A percentile compares a stretch with the other conserved stretches of the same genome.
Evolutionary conservation across 1,284 basidiomycete genomes (phyloP).

Genomic region (Stereum hirsutum): DNA sequence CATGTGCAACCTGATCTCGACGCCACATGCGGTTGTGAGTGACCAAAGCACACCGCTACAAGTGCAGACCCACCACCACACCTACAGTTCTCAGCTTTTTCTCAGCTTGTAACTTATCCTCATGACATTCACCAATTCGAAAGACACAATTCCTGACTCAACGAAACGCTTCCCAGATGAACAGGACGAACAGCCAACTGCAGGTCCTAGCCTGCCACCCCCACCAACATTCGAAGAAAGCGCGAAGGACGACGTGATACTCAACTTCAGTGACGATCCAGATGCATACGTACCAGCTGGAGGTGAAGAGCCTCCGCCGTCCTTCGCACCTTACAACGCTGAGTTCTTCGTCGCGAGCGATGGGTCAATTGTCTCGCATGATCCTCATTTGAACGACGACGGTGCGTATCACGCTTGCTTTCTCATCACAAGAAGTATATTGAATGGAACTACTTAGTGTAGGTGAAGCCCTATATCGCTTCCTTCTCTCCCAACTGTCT

Average conservation of each 20-base stretch:
- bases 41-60: no score
- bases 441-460: constrained; percentile 53
- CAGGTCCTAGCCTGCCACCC: no score
- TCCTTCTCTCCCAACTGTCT: constrained; percentile 49
- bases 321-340: constrained; percentile 54
- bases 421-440: constrained; percentile 6
- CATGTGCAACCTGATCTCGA: no score
- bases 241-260: constrained; percentile 13
- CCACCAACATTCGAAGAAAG: constrained; percentile 26
- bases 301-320: constrained; percentile 43
- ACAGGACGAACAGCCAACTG: no score
- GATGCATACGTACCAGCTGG: constrained; percentile 12
- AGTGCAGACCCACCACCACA: no score
- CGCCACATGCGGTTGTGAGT: no score
- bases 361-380: constrained; percentile 57
- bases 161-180: no score
- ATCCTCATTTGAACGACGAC: constrained; percentile 63
- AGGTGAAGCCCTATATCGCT: constrained; percentile 70
- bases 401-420: constrained; percentile 25
- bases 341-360: constrained; percentile 41
- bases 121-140: no score
- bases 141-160: no score
- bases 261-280: constrained; percentile 17
- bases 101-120: no score
- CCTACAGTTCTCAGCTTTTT: no score